Conservation (phyloP, 345 rosid genomes). For the Xanthoceras sorbifolium region DNA sequence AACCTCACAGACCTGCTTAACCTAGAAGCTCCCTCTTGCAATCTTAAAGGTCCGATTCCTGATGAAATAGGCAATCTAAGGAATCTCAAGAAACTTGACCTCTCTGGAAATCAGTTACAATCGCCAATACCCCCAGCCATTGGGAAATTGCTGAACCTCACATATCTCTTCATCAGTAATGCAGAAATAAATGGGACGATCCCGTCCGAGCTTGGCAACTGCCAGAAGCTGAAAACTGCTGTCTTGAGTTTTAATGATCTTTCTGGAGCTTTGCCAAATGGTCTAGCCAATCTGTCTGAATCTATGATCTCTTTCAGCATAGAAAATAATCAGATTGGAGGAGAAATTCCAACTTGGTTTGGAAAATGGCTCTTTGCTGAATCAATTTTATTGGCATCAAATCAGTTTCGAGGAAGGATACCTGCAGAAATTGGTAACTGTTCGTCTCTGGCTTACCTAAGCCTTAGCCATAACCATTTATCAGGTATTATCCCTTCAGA, state of each 20-base stretch:
- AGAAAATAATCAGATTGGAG: slow-evolving; percentile 19
- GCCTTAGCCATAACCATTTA: slow-evolving; percentile 22
- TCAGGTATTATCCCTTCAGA: slow-evolving; percentile 13
- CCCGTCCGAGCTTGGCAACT: slow-evolving; percentile 7
- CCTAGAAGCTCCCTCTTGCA: slow-evolving; percentile 18
- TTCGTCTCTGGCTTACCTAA: slow-evolving; percentile 16
- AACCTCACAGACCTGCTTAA: slow-evolving; percentile 11
- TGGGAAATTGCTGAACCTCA: slow-evolving; percentile 18
- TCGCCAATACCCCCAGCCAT: slow-evolving; percentile 13
- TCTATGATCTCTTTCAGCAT: slow-evolving; percentile 22
- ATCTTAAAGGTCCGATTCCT: slow-evolving; percentile 12
- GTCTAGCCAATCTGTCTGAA: slow-evolving; percentile 8
- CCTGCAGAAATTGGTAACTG: slow-evolving; percentile 17
- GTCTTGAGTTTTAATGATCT: slow-evolving; percentile 21
- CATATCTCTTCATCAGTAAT: slow-evolving; percentile 7
- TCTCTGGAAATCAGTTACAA: slow-evolving; percentile 19
- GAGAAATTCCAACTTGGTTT: slow-evolving; percentile 19
- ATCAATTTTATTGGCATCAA: slow-evolving; percentile 13
- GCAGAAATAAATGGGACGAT: slow-evolving; percentile 19
- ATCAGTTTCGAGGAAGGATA: slow-evolving; percentile 16
- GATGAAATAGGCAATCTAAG: slow-evolving; percentile 19
- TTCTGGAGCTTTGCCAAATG: slow-evolving; percentile 10
- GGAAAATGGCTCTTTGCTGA: slow-evolving; percentile 8
- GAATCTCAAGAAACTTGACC: slow-evolving; percentile 13
- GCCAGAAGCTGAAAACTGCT: slow-evolving; percentile 11